These are phyloP conservation scores for Sanguinoderma infundibulare DNA, from an alignment of 1,284 basidiomycete species.

Conservation along the genomic window DNA sequence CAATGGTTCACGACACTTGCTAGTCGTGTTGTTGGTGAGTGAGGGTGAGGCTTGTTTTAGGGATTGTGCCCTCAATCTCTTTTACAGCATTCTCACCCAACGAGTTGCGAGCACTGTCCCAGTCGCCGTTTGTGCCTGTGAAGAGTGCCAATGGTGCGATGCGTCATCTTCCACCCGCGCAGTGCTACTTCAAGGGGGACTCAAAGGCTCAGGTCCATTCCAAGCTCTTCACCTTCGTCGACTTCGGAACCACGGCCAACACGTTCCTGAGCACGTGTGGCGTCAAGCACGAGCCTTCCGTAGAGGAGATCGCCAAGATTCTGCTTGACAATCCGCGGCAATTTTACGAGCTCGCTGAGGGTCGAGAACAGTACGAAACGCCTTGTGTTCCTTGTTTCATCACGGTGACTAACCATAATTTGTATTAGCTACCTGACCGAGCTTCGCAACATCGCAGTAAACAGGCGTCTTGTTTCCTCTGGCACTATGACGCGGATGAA, in stretches of 20 bases:
- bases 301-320: slow-evolving; percentile 76
- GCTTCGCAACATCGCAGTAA: slow-evolving; percentile 85
- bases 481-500: slow-evolving; percentile 70
- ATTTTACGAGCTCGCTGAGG: slow-evolving; percentile 73
- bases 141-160: slow-evolving; percentile 36
- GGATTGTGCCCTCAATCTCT: not conserved
- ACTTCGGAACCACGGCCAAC: slow-evolving; percentile 87
- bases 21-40: slow-evolving; percentile 67
- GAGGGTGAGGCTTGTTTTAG: not conserved
- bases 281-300: slow-evolving; percentile 87
- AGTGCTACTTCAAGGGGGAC: slow-evolving; percentile 71
- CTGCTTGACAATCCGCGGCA: slow-evolving; percentile 66
- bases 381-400: not conserved
- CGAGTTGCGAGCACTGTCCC: slow-evolving; percentile 54
- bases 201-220: slow-evolving; percentile 65
- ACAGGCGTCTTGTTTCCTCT: slow-evolving; percentile 62
- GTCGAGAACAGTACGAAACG: slow-evolving; percentile 65
- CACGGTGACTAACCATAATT: not conserved
- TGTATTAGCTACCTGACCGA: slow-evolving; percentile 80
- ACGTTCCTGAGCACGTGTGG: slow-evolving; percentile 88
- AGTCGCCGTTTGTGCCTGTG: slow-evolving; percentile 60
- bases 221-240: slow-evolving; percentile 85
- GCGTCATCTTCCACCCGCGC: slow-evolving; percentile 60
- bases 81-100: slow-evolving; percentile 52
- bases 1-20: slow-evolving; percentile 83